A percentile compares a stretch with the other conserved stretches of the same genome.
These are phyloP conservation scores for Cladophialophora carrionii DNA, from an alignment of 2,329 filamentous ascomycete genomes.

Conservation along the genomic window DNA sequence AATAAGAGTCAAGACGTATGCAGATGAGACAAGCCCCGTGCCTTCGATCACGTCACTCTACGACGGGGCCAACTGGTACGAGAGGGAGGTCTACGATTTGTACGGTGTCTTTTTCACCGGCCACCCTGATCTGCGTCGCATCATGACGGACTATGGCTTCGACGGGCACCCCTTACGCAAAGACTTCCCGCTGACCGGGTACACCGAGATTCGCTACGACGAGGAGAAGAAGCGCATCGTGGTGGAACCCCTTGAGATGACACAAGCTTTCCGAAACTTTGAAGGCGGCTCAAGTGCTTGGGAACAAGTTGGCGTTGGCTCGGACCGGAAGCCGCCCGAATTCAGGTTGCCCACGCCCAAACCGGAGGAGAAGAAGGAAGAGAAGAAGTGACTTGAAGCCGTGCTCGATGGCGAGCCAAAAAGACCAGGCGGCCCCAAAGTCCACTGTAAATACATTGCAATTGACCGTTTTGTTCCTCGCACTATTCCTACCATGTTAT, in stretches of 20 bases:
- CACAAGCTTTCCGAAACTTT: conserved; percentile 98
- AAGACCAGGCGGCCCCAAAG: not conserved
- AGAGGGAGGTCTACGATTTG: conserved; percentile 95
- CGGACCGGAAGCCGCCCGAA: conserved; percentile 76
- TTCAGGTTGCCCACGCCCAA: conserved; percentile 97
- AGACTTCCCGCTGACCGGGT: conserved; percentile 96
- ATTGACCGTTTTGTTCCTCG: not conserved
- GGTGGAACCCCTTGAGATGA: conserved; percentile 94
- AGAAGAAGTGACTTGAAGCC: conserved; percentile 70
- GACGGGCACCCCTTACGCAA: conserved; percentile 96
- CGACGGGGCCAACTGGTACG: conserved; percentile 98
- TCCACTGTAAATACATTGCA: not conserved
- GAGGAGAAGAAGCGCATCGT: conserved; percentile 99
- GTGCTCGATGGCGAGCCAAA: not conserved
- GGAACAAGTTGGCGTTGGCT: conserved; percentile 71
- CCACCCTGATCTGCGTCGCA: conserved; percentile 92
- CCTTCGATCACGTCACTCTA: conserved; percentile 84
- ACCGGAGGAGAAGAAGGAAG: conserved; percentile 88
- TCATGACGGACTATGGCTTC: conserved; percentile 99
- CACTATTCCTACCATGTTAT: not conserved
- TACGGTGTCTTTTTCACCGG: conserved; percentile 96
- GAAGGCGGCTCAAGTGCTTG: conserved; percentile 79
- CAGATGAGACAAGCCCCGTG: conserved; percentile 91
- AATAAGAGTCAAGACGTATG: conserved; percentile 97
- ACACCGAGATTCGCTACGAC: conserved; percentile 96